A percentile compares a stretch with the other conserved stretches of the same genome.
These are phyloP conservation scores for Cladosporium sp. DNA, from an alignment of 2,329 filamentous ascomycete genomes.

Conservation along the genomic window DNA sequence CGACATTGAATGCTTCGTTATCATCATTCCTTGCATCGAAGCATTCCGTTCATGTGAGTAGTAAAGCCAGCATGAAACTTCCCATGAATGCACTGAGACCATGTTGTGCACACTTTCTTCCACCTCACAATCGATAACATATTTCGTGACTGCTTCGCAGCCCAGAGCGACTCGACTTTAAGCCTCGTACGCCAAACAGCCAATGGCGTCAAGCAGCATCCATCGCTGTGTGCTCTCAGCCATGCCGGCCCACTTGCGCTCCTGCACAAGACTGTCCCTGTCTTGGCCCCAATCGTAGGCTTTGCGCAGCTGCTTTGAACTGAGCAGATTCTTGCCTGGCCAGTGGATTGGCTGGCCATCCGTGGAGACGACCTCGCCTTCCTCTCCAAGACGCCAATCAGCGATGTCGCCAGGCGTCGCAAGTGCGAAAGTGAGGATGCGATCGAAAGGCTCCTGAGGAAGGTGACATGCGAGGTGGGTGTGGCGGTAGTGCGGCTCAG, in stretches of 20 bases:
- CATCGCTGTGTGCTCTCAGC: conserved; percentile 34
- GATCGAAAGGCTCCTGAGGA: conserved; percentile 29
- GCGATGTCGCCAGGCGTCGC: neutral
- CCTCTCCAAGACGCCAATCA: neutral
- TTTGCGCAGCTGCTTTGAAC: conserved; percentile 27
- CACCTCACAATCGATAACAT: neutral
- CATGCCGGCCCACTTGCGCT: conserved; percentile 33
- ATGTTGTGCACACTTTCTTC: neutral
- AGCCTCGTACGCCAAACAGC: conserved; percentile 35
- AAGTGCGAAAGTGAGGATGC: conserved; percentile 24
- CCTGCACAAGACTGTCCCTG: conserved; percentile 28
- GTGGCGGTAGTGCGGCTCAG: conserved; percentile 23
- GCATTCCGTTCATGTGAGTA: too few relatives aligned
- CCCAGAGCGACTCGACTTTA: neutral
- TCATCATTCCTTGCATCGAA: too few relatives aligned
- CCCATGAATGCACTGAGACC: too few relatives aligned
- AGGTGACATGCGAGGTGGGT: conserved; percentile 23
- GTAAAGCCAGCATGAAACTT: too few relatives aligned
- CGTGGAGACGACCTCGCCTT: neutral
- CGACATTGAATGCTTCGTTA: too few relatives aligned
- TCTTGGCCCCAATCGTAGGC: conserved; percentile 34
- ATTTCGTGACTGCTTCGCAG: neutral
- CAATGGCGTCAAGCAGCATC: conserved; percentile 36
- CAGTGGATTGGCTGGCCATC: neutral
- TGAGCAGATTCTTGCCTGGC: conserved; percentile 24